Evolutionary conservation across 352 stramenopile genomes (phyloP), one percentile per base, ranked within the genome.

Genomic region (Globisporangium splendens): DNA sequence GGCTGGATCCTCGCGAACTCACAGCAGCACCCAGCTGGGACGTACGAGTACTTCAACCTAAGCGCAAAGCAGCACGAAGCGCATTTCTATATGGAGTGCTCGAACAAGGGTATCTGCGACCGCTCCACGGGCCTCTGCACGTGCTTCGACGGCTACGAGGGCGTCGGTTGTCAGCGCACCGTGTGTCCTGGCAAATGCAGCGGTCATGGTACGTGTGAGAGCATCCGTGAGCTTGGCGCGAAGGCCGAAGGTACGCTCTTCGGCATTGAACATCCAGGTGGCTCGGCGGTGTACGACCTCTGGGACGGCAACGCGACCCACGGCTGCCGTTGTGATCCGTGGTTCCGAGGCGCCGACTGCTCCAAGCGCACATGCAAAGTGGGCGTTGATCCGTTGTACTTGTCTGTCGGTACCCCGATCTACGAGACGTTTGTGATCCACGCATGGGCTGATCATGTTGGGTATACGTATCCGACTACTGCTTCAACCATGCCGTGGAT

Each of bases 1-100:
- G 69, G 73, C 12, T 93, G 82, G 72, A 76, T 95, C 38, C 78
- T 95, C 44, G 53, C 42, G 17, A 73, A 87, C 20, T 94, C 82
- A 33, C 86, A 96, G 63, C 77, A 89, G 64, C 67, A 70, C 28
- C 87, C 88, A 0, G 62, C 57, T 39, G 71, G 73, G 17, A 86
- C 76, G 65, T 96, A 84, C 72, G 83, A 90, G 63, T 89, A 81
- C 70, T 88, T 87, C 54, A 75, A 77, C 58, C 78, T 77, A 20
- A 31, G 55, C n/a, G 79, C 78, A 1, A 50, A 56, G 0, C 12
- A 14, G 1, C 33, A 73, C 55, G 77, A 89, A 38, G 93, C 83
- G 10, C 91, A 98, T 65, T 96, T 93, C 66, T 97, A 98, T 69
- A 86, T 90, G 69, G 89, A 98, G 64, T 98, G 93, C 69, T 94